Evolutionary conservation across 495 filamentous ascomycete genomes (phyloP).

Genomic region (Neurospora discreta): DNA sequence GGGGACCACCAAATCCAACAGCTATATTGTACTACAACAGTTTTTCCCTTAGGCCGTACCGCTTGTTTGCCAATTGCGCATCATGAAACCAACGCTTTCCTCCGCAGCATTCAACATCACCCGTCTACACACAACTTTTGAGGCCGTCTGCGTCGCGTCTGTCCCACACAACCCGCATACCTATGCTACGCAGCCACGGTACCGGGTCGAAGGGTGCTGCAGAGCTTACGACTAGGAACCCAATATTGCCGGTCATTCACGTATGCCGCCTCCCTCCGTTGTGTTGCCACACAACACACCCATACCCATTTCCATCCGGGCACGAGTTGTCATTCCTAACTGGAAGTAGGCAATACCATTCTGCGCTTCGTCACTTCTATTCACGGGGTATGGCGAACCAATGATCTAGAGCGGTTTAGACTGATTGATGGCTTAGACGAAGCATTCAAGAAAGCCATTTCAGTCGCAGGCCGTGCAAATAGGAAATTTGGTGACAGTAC

Average conservation of each 20-base stretch:
- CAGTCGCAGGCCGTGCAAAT: background rate
- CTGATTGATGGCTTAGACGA: background rate
- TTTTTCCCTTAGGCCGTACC: background rate
- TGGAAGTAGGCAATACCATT: background rate
- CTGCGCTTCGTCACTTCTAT: background rate
- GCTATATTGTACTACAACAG: background rate
- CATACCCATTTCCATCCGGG: background rate
- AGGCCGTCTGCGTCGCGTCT: background rate
- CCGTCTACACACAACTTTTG: background rate
- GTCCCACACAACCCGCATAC: background rate
- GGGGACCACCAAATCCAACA: too few relatives aligned
- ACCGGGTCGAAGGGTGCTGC: background rate
- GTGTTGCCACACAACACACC: background rate
- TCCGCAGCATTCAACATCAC: background rate
- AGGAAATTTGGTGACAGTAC: background rate
- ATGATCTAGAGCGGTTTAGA: background rate
- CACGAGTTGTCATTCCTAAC: background rate
- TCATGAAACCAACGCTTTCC: background rate
- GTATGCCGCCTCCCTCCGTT: background rate
- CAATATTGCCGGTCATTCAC: background rate
- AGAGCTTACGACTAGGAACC: background rate
- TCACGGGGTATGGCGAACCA: background rate
- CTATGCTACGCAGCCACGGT: background rate
- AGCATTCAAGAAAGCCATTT: background rate
- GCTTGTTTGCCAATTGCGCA: background rate